Evolutionary conservation across 2,329 filamentous ascomycete genomes (phyloP).

Genomic region (Mycocentrospora acerina): DNA sequence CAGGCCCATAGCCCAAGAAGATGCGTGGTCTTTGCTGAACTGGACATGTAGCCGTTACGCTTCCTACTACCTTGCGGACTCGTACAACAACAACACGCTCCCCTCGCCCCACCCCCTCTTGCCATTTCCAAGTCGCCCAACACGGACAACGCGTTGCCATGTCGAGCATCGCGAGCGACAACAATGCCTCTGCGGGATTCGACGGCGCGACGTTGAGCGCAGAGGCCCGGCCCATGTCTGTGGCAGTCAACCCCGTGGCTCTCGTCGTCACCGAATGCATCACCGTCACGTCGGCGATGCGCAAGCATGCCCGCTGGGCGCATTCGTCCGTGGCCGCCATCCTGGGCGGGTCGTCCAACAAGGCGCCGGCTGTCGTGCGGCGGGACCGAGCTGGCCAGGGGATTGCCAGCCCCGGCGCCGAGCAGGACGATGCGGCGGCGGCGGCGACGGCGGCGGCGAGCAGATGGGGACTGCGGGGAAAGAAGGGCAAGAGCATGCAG

Average conservation of each 20-base stretch:
- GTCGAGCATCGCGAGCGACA: conserved; percentile 30
- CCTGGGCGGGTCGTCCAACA: conserved; percentile 69
- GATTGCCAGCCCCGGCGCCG: conserved; percentile 35
- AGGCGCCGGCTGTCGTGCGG: conserved; percentile 40
- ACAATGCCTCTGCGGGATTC: conserved; percentile 22
- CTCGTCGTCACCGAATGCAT: conserved; percentile 98
- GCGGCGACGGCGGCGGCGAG: conserved; percentile 75
- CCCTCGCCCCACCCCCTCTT: conserved; percentile 16
- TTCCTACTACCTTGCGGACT: conserved; percentile 11
- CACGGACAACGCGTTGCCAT: conserved; percentile 20
- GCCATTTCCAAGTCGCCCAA: conserved; percentile 15
- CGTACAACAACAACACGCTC: conserved; percentile 20
- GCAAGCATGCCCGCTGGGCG: conserved; percentile 93
- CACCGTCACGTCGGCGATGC: conserved; percentile 95
- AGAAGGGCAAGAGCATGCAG: conserved; percentile 95
- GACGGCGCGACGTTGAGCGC: conserved; percentile 24
- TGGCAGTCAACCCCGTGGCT: conserved; percentile 87
- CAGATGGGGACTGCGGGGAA: conserved; percentile 89
- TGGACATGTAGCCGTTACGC: conserved; percentile 26
- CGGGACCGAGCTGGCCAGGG: conserved; percentile 39
- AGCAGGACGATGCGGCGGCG: conserved; percentile 59
- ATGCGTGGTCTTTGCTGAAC: conserved; percentile 33
- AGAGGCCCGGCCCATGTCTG: conserved; percentile 55
- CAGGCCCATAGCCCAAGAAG: conserved; percentile 19
- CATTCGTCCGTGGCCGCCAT: conserved; percentile 97